A percentile compares a stretch with the other conserved stretches of the same genome.
Evolutionary conservation across 768 basidiomycete species (phyloP).

Genomic region (Lenzites betulinus): DNA sequence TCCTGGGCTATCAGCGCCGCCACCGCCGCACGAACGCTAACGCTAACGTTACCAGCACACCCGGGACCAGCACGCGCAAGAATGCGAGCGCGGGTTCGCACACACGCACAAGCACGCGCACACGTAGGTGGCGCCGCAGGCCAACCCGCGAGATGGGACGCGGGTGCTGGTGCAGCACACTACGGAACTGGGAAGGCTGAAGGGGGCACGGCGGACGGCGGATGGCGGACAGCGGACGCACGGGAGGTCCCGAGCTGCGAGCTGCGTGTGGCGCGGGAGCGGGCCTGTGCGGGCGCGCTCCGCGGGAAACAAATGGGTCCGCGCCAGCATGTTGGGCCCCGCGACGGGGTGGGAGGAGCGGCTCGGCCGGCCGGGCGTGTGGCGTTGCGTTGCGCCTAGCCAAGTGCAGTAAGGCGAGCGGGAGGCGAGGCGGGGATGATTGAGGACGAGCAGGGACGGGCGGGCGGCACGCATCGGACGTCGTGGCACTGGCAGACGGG

Average conservation of each 20-base stretch:
- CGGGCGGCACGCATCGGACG: not conserved
- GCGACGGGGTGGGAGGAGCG: too few relatives aligned
- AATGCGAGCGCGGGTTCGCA: not conserved
- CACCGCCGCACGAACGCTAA: too few relatives aligned
- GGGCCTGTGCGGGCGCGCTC: not conserved
- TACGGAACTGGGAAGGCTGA: not conserved
- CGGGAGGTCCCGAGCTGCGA: not conserved
- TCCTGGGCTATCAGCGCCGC: too few relatives aligned
- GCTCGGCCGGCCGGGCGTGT: not conserved
- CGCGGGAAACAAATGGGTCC: not conserved
- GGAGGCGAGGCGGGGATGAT: too few relatives aligned
- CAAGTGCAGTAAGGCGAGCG: not conserved
- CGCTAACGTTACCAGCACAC: not conserved
- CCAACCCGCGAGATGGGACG: too few relatives aligned
- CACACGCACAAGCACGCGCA: not conserved
- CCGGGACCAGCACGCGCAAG: too few relatives aligned
- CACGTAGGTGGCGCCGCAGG: slow-evolving; percentile 9
- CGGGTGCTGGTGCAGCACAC: too few relatives aligned
- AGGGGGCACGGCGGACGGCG: not conserved
- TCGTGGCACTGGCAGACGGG: not conserved
- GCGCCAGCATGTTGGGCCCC: too few relatives aligned
- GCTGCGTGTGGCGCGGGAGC: not conserved
- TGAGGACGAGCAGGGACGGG: too few relatives aligned
- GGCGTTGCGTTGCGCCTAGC: not conserved
- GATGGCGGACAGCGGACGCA: not conserved